These are phyloP conservation scores for Leccinum variicolor DNA, from an alignment of 768 basidiomycete genomes.

Conservation along the genomic window DNA sequence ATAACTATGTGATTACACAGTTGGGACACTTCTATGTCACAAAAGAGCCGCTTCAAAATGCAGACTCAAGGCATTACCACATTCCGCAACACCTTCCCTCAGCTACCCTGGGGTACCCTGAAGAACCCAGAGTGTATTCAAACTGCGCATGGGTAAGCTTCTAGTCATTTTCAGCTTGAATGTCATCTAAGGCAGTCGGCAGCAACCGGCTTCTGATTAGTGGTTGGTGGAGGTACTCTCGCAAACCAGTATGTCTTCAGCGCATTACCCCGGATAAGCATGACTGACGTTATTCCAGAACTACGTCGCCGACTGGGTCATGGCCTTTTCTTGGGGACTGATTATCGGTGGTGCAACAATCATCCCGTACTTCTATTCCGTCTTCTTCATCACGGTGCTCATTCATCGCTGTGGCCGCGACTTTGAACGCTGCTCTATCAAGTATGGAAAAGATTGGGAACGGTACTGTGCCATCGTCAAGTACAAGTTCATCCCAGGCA, in stretches of 20 bases:
- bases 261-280: not conserved
- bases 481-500: slow-evolving; percentile 84
- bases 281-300: slow-evolving; percentile 46
- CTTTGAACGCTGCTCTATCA: slow-evolving; percentile 89
- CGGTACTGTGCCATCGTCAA: slow-evolving; percentile 83
- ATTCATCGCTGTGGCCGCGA: slow-evolving; percentile 90
- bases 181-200: slow-evolving; percentile 7
- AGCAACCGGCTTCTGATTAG: slow-evolving; percentile 88
- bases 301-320: slow-evolving; percentile 91
- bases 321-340: slow-evolving; percentile 83
- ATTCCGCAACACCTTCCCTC: slow-evolving; percentile 92
- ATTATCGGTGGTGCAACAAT: slow-evolving; percentile 69
- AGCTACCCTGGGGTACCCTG: slow-evolving; percentile 78
- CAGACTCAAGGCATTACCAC: slow-evolving; percentile 84
- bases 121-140: slow-evolving; percentile 89
- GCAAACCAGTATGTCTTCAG: slow-evolving; percentile 75
- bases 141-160: slow-evolving; percentile 81
- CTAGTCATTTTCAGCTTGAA: not conserved
- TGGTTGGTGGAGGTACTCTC: slow-evolving; percentile 92
- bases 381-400: slow-evolving; percentile 93
- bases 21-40: slow-evolving; percentile 93
- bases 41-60: slow-evolving; percentile 98
- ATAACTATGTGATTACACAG: slow-evolving; percentile 36
- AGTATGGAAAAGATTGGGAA: slow-evolving; percentile 96
- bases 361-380: slow-evolving; percentile 95